phyloP scores from a whole-genome alignment of 768 basidiomycete species.

The Lactifluus piperatus region DNA sequence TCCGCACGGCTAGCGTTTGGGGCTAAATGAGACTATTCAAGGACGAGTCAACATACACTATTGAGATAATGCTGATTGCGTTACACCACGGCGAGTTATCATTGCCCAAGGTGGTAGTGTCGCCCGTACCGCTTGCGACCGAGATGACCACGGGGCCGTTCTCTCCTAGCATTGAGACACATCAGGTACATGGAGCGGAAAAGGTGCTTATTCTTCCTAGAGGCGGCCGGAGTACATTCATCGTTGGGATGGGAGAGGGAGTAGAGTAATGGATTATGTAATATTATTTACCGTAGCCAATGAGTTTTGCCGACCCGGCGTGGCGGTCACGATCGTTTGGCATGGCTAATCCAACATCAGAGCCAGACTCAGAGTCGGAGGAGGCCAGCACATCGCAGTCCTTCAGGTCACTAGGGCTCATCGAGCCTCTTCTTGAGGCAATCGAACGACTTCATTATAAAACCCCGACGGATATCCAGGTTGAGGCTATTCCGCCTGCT shows the following conservation, averaged over 20 bases:
- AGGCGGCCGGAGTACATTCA: conserved; percentile 73
- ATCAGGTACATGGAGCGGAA: conserved; percentile 80
- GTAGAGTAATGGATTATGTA: not conserved
- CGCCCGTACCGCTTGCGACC: conserved; percentile 45
- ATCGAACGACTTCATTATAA: conserved; percentile 76
- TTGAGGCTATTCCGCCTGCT: conserved; percentile 76
- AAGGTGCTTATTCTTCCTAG: conserved; percentile 74
- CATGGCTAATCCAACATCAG: not conserved
- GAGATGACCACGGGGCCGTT: conserved; percentile 49
- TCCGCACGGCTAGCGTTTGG: not conserved
- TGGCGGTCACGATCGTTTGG: too few species aligned
- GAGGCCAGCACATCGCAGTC: conserved; percentile 28
- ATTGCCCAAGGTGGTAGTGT: conserved; percentile 65
- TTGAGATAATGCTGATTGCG: conserved; percentile 74
- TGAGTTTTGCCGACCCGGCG: too few species aligned
- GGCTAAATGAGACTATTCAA: conserved; percentile 24
- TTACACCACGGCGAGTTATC: conserved; percentile 74
- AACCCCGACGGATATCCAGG: conserved; percentile 86
- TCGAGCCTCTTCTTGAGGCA: conserved; percentile 81
- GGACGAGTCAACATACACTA: conserved; percentile 52
- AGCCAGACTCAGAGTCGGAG: conserved; percentile 1
- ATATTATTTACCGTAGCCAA: not conserved
- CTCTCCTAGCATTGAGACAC: conserved; percentile 59
- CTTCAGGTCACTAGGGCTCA: conserved; percentile 82
- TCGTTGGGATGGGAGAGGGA: conserved; percentile 57